phyloP scores from a whole-genome alignment of 192 early-diverging fungal genomes.

The Entomortierella lignicola region DNA sequence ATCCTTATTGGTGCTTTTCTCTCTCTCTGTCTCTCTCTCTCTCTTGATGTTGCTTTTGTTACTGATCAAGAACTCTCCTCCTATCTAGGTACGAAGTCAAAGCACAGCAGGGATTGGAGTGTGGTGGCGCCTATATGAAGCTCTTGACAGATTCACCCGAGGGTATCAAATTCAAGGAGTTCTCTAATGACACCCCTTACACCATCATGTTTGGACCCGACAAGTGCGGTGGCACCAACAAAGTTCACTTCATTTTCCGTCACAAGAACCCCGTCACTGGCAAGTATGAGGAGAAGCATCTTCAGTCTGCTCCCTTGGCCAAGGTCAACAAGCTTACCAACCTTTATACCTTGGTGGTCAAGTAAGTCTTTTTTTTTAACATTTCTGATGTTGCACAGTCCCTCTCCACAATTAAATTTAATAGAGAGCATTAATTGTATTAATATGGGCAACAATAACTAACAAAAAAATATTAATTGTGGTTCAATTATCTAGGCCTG shows the following conservation, averaged over 20 bases:
- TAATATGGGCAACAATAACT: no score
- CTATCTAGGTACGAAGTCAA: slow-evolving; percentile 82
- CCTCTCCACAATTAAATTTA: neutral
- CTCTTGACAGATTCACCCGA: slow-evolving; percentile 75
- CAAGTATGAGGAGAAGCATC: slow-evolving; percentile 87
- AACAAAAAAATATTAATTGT: no score
- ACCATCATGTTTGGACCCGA: slow-evolving; percentile 94
- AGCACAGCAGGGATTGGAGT: slow-evolving; percentile 85
- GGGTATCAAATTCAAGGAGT: slow-evolving; percentile 72
- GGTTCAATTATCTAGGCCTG: slow-evolving; percentile 57
- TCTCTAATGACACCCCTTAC: slow-evolving; percentile 88
- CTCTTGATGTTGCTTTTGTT: no score
- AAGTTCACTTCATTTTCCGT: slow-evolving; percentile 93
- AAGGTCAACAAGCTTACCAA: slow-evolving; percentile 73
- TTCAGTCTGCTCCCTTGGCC: slow-evolving; percentile 74
- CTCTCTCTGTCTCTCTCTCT: no score
- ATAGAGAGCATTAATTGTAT: no score
- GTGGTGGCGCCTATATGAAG: slow-evolving; percentile 95
- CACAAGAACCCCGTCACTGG: slow-evolving; percentile 90
- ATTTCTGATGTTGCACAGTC: neutral
- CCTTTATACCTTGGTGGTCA: slow-evolving; percentile 88
- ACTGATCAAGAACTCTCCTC: neutral
- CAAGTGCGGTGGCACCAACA: slow-evolving; percentile 89
- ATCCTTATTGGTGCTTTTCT: neutral
- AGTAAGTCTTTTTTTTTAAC: slow-evolving; percentile 17